These are phyloP conservation scores for Sphaceloma murrayae DNA, from an alignment of 2,329 filamentous ascomycete species.

Conservation along the genomic window DNA sequence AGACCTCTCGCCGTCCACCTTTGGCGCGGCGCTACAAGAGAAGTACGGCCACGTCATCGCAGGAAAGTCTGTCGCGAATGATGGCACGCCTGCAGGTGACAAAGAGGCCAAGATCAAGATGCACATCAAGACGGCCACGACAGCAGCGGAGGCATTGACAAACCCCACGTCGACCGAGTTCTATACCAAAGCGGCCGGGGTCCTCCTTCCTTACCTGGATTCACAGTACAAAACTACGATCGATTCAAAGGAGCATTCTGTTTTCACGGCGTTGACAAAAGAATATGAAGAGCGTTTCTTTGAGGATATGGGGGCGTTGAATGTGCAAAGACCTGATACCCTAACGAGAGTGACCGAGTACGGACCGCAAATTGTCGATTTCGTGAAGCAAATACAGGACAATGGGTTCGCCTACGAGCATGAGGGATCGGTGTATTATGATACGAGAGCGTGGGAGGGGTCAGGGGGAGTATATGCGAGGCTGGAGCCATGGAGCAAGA, in stretches of 20 bases:
- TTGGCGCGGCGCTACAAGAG: constrained; percentile 40
- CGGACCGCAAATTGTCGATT: constrained; percentile 73
- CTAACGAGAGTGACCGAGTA: constrained; percentile 90
- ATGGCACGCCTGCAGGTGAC: constrained; percentile 52
- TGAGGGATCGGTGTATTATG: constrained; percentile 81
- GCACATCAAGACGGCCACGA: constrained; percentile 59
- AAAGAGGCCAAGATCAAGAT: constrained; percentile 82
- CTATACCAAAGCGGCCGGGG: constrained; percentile 51
- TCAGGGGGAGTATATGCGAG: constrained; percentile 78
- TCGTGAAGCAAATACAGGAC: constrained; percentile 70
- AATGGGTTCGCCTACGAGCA: constrained; percentile 73
- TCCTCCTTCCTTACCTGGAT: constrained; percentile 77
- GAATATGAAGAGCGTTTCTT: constrained; percentile 83
- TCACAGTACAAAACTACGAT: constrained; percentile 47
- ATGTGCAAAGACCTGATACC: constrained; percentile 71
- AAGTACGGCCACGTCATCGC: constrained; percentile 46
- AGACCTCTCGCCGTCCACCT: constrained; percentile 34
- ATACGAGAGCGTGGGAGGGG: constrained; percentile 76
- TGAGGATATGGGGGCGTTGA: constrained; percentile 76
- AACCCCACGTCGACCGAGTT: constrained; percentile 35
- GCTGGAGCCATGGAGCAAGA: constrained; percentile 73
- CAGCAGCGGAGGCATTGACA: constrained; percentile 44
- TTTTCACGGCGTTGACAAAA: constrained; percentile 79
- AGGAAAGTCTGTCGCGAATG: constrained; percentile 46
- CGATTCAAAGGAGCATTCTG: constrained; percentile 53